Conservation (phyloP, 768 basidiomycete species). For the Termitomyces sp. region DNA sequence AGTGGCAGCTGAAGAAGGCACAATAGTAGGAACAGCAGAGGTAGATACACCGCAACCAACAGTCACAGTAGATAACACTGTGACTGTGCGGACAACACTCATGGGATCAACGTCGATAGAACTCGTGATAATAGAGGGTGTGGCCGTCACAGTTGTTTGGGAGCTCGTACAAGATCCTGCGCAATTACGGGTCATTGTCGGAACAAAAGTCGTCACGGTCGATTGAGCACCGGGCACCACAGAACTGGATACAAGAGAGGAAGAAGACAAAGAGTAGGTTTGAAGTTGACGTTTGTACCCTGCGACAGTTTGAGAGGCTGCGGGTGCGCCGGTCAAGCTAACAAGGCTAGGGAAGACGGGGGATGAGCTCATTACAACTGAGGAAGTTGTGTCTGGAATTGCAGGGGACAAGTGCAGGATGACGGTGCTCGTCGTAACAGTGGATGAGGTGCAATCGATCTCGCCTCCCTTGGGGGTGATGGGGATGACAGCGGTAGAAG, state of each 20-base stretch:
- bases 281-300: conserved; percentile 17
- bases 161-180: neutral
- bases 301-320: conserved; percentile 3
- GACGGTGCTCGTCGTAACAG: conserved; percentile 3
- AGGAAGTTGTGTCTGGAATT: conserved; percentile 9
- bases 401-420: conserved; percentile 4
- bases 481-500: conserved; percentile 5
- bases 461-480: neutral
- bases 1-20: conserved; percentile 1
- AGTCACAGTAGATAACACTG: conserved; percentile 26
- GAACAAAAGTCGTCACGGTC: neutral
- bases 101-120: conserved; percentile 8
- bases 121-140: neutral
- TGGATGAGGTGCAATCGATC: conserved; percentile 3
- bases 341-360: neutral
- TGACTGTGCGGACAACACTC: conserved; percentile 27
- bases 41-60: conserved; percentile 17
- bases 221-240: neutral
- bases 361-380: neutral
- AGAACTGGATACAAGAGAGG: neutral
- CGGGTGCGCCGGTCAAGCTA: neutral
- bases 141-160: neutral
- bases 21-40: conserved; percentile 7
- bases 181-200: neutral
- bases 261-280: neutral